Conservation (phyloP, 225 moss, liverwort and hornwort genomes). For the Asterella californica region DNA sequence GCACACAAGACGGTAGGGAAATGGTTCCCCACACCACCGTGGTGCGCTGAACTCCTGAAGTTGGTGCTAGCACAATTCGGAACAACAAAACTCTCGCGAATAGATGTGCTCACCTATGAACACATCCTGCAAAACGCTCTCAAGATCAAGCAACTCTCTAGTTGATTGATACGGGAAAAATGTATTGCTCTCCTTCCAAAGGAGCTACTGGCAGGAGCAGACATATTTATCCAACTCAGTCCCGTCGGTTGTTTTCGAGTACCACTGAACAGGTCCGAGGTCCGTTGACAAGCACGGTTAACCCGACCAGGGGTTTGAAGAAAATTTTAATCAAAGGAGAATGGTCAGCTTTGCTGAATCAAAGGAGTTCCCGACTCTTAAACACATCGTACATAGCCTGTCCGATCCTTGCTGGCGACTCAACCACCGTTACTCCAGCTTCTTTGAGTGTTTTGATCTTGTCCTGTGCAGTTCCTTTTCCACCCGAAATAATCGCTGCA, state of each 20-base stretch:
- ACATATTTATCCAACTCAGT: not conserved
- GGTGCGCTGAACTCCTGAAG: not conserved
- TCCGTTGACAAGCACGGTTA: not conserved
- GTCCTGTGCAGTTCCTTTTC: conserved; percentile 90
- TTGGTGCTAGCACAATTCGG: not conserved
- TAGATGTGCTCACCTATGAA: not conserved
- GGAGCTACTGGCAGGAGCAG: conserved; percentile 10
- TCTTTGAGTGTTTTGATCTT: conserved; percentile 80
- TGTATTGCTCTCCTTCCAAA: conserved; percentile 7
- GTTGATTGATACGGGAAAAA: not conserved
- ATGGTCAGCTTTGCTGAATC: conserved; percentile 19
- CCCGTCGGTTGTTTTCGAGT: not conserved
- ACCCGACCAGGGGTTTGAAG: not conserved
- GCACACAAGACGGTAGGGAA: not conserved
- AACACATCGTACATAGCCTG: conserved; percentile 72
- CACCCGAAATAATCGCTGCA: conserved; percentile 88
- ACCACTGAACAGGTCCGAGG: not conserved
- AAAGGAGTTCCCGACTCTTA: conserved; percentile 64
- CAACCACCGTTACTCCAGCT: conserved; percentile 82
- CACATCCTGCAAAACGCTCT: not conserved
- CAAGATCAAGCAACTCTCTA: not conserved
- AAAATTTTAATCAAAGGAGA: not conserved
- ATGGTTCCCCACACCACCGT: not conserved
- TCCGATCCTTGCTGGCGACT: conserved; percentile 90
- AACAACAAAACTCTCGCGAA: not conserved